A percentile compares a stretch with the other conserved stretches of the same genome.
These are phyloP conservation scores for Cyclotella sp. DNA, from an alignment of 108 stramenopile species.

Conservation along the genomic window DNA sequence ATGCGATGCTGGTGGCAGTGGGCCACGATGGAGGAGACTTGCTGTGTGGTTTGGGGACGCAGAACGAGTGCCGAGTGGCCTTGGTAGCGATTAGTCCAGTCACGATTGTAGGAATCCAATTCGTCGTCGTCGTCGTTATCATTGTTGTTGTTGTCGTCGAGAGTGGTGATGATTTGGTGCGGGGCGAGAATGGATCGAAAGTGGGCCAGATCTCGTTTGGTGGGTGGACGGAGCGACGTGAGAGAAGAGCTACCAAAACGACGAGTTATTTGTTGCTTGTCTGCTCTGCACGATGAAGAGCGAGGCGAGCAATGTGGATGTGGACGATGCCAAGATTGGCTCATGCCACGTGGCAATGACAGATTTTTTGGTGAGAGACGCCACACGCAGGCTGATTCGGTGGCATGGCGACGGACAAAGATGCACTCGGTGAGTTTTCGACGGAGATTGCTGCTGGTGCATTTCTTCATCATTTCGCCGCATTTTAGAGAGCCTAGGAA, in stretches of 20 bases:
- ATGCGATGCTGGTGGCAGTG: conserved; percentile 83
- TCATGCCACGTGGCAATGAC: no score
- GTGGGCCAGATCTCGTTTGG: conserved; percentile 27
- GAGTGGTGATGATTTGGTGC: conserved; percentile 20
- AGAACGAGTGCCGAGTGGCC: conserved; percentile 68
- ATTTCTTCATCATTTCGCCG: no score
- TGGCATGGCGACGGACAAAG: no score
- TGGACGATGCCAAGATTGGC: no score
- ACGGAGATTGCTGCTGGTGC: no score
- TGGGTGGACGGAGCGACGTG: conserved; percentile 21
- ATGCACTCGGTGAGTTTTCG: no score
- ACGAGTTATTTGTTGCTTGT: no score
- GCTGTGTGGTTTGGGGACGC: conserved; percentile 62
- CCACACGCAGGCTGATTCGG: no score
- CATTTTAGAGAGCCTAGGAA: no score
- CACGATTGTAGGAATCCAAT: conserved; percentile 52
- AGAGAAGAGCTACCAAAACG: background rate
- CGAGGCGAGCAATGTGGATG: no score
- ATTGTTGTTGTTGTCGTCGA: background rate
- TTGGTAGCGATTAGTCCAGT: conserved; percentile 67
- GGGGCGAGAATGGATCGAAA: conserved; percentile 50
- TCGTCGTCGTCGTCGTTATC: background rate
- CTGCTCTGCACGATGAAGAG: no score
- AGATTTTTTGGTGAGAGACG: no score
- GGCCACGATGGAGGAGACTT: conserved; percentile 84